Conservation (phyloP, 768 basidiomycete species). For the Xerocomellus chrysenteron region DNA sequence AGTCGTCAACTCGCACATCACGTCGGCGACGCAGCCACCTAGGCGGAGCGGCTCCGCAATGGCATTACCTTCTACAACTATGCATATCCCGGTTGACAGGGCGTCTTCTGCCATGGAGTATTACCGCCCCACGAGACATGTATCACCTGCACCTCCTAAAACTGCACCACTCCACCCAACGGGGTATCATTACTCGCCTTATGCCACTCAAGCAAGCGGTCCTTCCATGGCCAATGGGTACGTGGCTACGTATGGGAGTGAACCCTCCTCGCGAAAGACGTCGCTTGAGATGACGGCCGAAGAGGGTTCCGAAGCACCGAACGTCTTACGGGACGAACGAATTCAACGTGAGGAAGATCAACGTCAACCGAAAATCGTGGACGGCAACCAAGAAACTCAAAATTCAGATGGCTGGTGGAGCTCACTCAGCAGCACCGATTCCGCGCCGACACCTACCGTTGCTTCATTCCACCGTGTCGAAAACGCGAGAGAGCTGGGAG, state of each 20-base stretch:
- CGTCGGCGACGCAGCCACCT: constrained; percentile 42
- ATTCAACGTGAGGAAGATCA: constrained; percentile 7
- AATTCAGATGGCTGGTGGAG: constrained; percentile 64
- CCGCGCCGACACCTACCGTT: constrained; percentile 63
- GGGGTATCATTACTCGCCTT: constrained; percentile 28
- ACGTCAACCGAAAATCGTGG: constrained; percentile 13
- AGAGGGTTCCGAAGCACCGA: constrained; percentile 18
- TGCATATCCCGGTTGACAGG: constrained; percentile 59
- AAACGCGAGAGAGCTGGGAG: constrained; percentile 40
- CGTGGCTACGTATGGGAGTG: constrained; percentile 33
- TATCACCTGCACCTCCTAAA: constrained; percentile 54
- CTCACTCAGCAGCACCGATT: constrained; percentile 40
- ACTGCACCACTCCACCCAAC: constrained; percentile 51
- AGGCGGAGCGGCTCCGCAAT: constrained; percentile 70
- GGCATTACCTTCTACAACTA: constrained; percentile 49
- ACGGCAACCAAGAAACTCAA: constrained; percentile 37
- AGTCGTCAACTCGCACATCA: constrained; percentile 37
- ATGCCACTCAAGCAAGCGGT: constrained; percentile 24
- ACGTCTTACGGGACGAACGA: neutral
- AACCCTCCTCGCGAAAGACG: constrained; percentile 26
- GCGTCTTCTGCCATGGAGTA: constrained; percentile 81
- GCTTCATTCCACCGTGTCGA: constrained; percentile 61
- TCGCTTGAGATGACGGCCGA: constrained; percentile 34
- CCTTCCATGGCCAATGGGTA: constrained; percentile 40
- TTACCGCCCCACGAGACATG: constrained; percentile 47